Evolutionary conservation across 139 green algal species (phyloP), one percentile per base, ranked within the genome.

Genomic region (Chlamydomonas sp.): DNA sequence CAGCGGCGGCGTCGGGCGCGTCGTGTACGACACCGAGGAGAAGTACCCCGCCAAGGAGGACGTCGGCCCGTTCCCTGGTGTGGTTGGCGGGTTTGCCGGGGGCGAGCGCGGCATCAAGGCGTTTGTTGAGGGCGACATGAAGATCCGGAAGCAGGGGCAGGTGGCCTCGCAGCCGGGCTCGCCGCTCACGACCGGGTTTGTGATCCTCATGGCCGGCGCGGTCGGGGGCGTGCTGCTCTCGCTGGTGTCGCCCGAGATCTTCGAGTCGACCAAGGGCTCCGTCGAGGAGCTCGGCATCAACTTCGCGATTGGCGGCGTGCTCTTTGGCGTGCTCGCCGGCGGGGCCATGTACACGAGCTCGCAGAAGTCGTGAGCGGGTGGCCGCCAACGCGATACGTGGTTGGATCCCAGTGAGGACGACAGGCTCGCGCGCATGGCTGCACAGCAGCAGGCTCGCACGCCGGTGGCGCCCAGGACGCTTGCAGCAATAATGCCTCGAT

Each of bases 1-100:
- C 70, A 37, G 37, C 43, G 77, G 76, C 13, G 71, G 75, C 30
- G 72, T 69, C 20, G 81, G 78, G 1, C 77, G 81, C 30, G 68
- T 85, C 13, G 78, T 91, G 28, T 49, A 81, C 48, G 90, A 94
- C 50, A 83, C 91, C 39, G 71, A 77, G 3, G 30, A 20, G 5
- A 88, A 84, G 73, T 92, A 92, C 69, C 84, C 84, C 1, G 69
- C 26, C 69, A 89, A 89, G 70, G 88, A 93, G 50, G 71, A 83
- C 58, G 47, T 86, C 13, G 85, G 81, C 22, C 28, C 6, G 26
- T 63, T 8, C 6, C 54, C 28, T 36, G 26, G 6, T 63, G 54
- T 63, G 54, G 16, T 8, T 0, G 90, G 90, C 39, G 90, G 90
- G 33, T 96, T 95, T 83, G 87, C 90, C 10, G 90, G 88, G 30